A percentile compares a stretch with the other conserved stretches of the same genome.
Conservation (phyloP, 225 moss, liverwort and hornwort species). For the Neckera pumila region DNA sequence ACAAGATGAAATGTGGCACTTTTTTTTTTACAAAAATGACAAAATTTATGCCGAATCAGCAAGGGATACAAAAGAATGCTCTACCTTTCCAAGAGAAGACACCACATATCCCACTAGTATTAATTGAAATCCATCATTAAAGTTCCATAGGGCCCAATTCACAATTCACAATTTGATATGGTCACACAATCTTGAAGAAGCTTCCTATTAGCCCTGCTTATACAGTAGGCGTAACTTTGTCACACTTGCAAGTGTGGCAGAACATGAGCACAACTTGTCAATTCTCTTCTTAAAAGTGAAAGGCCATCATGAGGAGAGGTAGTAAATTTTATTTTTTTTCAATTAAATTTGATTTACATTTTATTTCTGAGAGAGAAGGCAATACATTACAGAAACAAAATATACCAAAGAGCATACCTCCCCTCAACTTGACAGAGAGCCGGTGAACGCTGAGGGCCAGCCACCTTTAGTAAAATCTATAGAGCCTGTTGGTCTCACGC, state of each 20-base stretch:
- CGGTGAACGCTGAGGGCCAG: too few relatives aligned
- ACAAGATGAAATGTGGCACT: too few relatives aligned
- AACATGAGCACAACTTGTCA: neutral
- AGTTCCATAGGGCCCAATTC: neutral
- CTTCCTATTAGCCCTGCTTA: neutral
- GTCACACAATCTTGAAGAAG: neutral
- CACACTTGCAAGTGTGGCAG: neutral
- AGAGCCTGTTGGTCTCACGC: rapidly evolving
- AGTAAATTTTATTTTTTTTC: neutral
- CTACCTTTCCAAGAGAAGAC: neutral
- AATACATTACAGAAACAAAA: neutral
- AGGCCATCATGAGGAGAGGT: neutral
- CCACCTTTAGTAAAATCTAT: neutral
- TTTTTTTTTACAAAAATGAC: too few relatives aligned
- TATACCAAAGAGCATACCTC: neutral
- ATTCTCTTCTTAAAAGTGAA: neutral
- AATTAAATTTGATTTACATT: too few relatives aligned
- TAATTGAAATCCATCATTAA: neutral
- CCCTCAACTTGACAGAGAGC: neutral
- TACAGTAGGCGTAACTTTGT: neutral
- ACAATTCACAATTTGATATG: neutral
- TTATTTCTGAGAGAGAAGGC: neutral
- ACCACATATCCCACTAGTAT: too few relatives aligned
- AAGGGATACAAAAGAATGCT: neutral
- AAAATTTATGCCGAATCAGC: too few relatives aligned